Conservation (phyloP, 2,329 filamentous ascomycete species). For the Colletotrichum sp. region DNA sequence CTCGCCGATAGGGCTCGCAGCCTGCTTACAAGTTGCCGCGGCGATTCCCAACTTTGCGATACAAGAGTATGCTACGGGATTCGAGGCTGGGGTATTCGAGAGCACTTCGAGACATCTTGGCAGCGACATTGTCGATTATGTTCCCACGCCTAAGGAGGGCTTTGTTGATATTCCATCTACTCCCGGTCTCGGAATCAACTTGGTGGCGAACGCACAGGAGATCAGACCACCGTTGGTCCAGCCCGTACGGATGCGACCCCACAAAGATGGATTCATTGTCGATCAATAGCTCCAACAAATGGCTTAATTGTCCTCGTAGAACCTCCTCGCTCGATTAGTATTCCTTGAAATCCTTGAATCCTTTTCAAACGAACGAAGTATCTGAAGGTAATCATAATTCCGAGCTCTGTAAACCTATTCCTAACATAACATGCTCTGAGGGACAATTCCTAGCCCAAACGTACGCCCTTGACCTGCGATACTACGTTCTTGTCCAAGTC, state of each 20-base stretch:
- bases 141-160: neutral
- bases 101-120: neutral
- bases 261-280: neutral
- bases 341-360: neutral
- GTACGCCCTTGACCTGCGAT: neutral
- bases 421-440: neutral
- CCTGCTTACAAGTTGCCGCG: neutral
- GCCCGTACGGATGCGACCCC: neutral
- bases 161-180: neutral
- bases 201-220: neutral
- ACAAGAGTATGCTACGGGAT: neutral
- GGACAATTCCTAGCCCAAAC: neutral
- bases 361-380: neutral
- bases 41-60: neutral
- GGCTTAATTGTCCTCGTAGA: accelerated
- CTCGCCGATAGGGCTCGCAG: neutral
- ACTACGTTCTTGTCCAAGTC: neutral
- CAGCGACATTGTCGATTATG: neutral
- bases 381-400: neutral
- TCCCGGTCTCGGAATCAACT: neutral
- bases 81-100: neutral
- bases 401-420: accelerated
- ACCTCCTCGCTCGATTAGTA: neutral
- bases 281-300: neutral
- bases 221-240: neutral